These are phyloP conservation scores for Wickerhamiella parazyma DNA, from an alignment of 805 yeast genomes.

Conservation along the genomic window DNA sequence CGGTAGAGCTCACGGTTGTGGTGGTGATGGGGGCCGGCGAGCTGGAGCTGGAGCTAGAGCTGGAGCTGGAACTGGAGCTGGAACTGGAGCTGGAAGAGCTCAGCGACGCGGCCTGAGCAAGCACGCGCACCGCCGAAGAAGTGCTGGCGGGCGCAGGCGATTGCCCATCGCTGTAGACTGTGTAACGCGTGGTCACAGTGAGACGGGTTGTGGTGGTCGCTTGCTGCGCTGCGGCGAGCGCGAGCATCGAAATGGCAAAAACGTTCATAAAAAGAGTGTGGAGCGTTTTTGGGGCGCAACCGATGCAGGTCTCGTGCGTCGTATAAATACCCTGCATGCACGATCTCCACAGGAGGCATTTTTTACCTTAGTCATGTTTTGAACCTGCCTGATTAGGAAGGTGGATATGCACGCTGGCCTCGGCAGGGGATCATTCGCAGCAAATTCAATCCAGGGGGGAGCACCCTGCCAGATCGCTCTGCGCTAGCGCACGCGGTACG, in stretches of 20 bases:
- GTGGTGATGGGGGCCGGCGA: too few species aligned
- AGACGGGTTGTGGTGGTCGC: background rate
- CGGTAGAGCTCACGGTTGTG: background rate
- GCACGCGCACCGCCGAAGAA: background rate
- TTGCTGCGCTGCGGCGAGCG: constrained; percentile 1
- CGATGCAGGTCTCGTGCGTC: background rate
- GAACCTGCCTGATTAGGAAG: background rate
- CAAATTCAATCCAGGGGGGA: too few species aligned
- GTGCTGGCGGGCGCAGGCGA: background rate
- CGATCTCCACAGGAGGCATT: background rate
- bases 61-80: background rate
- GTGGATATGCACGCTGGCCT: background rate
- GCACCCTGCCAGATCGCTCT: too few species aligned
- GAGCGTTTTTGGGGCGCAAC: background rate
- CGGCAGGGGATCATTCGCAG: background rate
- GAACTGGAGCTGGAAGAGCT: background rate
- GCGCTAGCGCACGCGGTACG: too few species aligned
- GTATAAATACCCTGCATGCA: background rate
- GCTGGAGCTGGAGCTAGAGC: too few species aligned
- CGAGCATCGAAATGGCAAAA: background rate
- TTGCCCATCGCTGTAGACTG: constrained; percentile 5
- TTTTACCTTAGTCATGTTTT: background rate
- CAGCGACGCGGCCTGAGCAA: background rate
- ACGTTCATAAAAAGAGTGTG: constrained; percentile 9
- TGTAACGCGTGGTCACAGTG: constrained; percentile 6